Evolutionary conservation across 495 filamentous ascomycete species (phyloP).

Genomic region (Aspergillus nidulans): DNA sequence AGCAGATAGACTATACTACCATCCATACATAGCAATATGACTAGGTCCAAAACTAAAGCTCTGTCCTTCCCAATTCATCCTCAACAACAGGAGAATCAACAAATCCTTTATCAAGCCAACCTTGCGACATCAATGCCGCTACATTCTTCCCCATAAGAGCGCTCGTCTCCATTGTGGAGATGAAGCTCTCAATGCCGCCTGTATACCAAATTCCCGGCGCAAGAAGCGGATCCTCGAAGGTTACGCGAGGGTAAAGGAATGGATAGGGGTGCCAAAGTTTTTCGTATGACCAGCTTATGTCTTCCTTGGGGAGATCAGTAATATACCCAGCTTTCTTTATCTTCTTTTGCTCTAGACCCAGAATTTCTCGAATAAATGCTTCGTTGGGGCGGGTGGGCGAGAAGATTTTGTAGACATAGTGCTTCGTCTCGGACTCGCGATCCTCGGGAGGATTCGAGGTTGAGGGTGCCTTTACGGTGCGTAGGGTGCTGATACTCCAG

Average conservation of each 20-base stretch:
- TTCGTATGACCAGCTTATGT: slow-evolving; percentile 74
- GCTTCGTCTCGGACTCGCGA: slow-evolving; percentile 33
- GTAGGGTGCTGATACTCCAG: slow-evolving; percentile 81
- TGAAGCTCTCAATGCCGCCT: slow-evolving; percentile 88
- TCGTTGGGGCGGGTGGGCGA: slow-evolving; percentile 64
- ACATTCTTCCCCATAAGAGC: slow-evolving; percentile 95
- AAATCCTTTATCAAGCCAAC: slow-evolving; percentile 37
- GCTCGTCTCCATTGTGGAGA: slow-evolving; percentile 97
- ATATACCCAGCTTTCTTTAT: slow-evolving; percentile 19
- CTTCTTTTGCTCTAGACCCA: slow-evolving; percentile 30
- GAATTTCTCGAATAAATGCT: slow-evolving; percentile 53
- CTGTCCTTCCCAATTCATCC: slow-evolving; percentile 6
- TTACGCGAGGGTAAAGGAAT: slow-evolving; percentile 72
- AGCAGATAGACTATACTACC: background rate
- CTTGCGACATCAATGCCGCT: slow-evolving; percentile 69
- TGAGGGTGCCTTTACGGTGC: slow-evolving; percentile 44
- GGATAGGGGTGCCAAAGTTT: slow-evolving; percentile 84
- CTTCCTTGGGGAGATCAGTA: slow-evolving; percentile 34
- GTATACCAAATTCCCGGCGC: slow-evolving; percentile 76
- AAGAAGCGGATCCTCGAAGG: slow-evolving; percentile 77
- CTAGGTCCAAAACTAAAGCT: slow-evolving; percentile 11
- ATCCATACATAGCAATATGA: no score
- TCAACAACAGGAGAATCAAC: slow-evolving; percentile 3
- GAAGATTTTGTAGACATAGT: slow-evolving; percentile 97
- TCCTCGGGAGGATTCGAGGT: slow-evolving; percentile 14